Evolutionary conservation across 352 stramenopile species (phyloP).

Genomic region (Phytophthora pisi): DNA sequence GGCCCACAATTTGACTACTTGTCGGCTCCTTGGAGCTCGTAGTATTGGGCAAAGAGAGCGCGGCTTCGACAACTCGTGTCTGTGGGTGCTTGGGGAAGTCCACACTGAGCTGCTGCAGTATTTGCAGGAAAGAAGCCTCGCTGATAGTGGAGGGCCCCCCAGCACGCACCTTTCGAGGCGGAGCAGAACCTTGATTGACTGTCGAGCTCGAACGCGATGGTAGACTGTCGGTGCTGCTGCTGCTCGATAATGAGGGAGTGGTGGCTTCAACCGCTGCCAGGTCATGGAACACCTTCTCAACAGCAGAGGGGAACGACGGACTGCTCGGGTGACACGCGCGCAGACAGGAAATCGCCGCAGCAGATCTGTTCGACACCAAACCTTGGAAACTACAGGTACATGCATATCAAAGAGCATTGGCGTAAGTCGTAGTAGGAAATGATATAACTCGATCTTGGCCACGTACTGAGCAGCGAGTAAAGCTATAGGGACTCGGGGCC

Average conservation of each 20-base stretch:
- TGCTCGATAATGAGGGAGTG: slow-evolving; percentile 1
- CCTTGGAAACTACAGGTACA: slow-evolving; percentile 27
- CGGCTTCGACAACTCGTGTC: slow-evolving; percentile 14
- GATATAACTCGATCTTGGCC: background rate
- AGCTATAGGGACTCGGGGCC: slow-evolving; percentile 22
- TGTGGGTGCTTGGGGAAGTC: slow-evolving; percentile 30
- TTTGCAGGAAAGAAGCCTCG: slow-evolving; percentile 20
- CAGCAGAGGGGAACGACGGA: slow-evolving; percentile 21
- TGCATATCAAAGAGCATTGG: background rate
- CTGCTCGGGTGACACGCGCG: slow-evolving; percentile 26
- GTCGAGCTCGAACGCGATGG: slow-evolving; percentile 8
- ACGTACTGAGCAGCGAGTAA: slow-evolving; percentile 35
- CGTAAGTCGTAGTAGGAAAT: background rate
- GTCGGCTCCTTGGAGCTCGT: slow-evolving; percentile 1
- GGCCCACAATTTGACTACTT: slow-evolving; percentile 7
- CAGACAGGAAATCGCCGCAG: slow-evolving; percentile 17
- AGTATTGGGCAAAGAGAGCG: background rate
- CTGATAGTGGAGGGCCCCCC: slow-evolving; percentile 15
- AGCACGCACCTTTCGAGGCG: slow-evolving; percentile 9
- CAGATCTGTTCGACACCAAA: slow-evolving; percentile 15
- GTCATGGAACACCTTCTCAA: slow-evolving; percentile 30
- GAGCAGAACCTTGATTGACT: background rate
- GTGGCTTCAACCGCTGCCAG: slow-evolving; percentile 11
- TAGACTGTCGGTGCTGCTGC: slow-evolving; percentile 5
- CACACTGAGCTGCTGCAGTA: slow-evolving; percentile 28